phyloP scores from a whole-genome alignment of 176 grass and related monocot genomes.

The Lolium multiflorum region DNA sequence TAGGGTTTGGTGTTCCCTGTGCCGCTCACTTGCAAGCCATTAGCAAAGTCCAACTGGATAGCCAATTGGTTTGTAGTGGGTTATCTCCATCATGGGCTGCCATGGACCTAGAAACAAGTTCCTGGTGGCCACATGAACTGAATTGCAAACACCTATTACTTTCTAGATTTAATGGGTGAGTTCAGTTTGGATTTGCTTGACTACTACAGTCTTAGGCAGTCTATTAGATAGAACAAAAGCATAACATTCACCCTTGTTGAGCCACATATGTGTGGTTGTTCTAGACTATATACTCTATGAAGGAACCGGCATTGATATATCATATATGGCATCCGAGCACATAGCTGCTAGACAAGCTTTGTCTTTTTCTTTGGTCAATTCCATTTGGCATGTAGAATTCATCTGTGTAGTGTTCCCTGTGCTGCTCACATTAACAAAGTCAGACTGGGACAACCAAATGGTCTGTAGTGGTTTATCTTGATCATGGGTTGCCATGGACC shows the following conservation, averaged over 20 bases:
- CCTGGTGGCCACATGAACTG: neutral
- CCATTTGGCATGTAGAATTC: neutral
- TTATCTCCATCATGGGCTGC: too few species aligned
- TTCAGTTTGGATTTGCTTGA: neutral
- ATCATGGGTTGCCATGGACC: neutral
- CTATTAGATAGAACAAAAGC: neutral
- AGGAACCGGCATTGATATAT: neutral
- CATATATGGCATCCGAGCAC: neutral
- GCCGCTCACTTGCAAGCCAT: neutral
- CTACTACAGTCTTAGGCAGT: neutral
- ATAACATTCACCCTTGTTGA: too few species aligned
- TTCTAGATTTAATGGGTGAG: too few species aligned
- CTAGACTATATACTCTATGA: neutral
- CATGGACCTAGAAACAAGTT: neutral
- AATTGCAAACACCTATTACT: neutral
- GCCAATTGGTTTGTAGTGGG: neutral
- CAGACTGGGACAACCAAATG: neutral
- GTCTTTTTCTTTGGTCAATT: neutral
- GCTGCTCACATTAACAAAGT: neutral
- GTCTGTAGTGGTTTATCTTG: neutral
- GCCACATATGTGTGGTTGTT: too few species aligned
- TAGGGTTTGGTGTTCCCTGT: neutral
- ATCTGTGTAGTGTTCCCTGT: neutral
- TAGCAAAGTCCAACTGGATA: neutral
- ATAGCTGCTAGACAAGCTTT: neutral